Conservation (phyloP, 345 rosid genomes). For the Lumnitzera racemosa region DNA sequence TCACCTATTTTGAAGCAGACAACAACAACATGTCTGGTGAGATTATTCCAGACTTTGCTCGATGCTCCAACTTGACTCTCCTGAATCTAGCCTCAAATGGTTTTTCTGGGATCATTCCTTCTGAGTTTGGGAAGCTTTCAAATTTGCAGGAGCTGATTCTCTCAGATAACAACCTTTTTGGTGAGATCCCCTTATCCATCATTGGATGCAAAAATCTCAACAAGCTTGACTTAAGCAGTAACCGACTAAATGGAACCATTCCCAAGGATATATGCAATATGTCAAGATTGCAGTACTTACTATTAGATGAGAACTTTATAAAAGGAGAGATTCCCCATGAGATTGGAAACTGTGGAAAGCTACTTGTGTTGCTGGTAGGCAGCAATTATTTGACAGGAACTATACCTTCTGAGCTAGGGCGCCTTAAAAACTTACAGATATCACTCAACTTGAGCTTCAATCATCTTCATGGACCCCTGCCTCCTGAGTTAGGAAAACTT, state of each 20-base stretch:
- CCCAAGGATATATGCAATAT: slow-evolving; percentile 55
- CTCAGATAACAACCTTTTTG: slow-evolving; percentile 65
- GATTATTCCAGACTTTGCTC: slow-evolving; percentile 62
- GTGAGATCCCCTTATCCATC: slow-evolving; percentile 70
- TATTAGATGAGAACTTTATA: slow-evolving; percentile 59
- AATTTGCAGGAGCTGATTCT: slow-evolving; percentile 91
- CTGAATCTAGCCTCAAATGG: slow-evolving; percentile 84
- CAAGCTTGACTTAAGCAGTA: slow-evolving; percentile 75
- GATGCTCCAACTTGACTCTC: slow-evolving; percentile 77
- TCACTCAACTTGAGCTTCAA: slow-evolving; percentile 78
- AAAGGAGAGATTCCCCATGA: slow-evolving; percentile 75
- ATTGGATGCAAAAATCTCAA: slow-evolving; percentile 77
- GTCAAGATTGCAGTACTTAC: slow-evolving; percentile 59
- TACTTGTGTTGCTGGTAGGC: slow-evolving; percentile 56
- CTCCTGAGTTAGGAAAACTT: slow-evolving; percentile 67
- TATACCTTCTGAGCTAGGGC: slow-evolving; percentile 67
- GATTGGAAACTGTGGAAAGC: slow-evolving; percentile 59
- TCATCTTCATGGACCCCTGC: slow-evolving; percentile 72
- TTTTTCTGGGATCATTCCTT: slow-evolving; percentile 68
- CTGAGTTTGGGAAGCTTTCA: slow-evolving; percentile 60
- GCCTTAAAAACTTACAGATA: slow-evolving; percentile 60
- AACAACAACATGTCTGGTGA: slow-evolving; percentile 80
- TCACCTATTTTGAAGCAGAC: slow-evolving; percentile 87
- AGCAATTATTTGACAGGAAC: slow-evolving; percentile 75
- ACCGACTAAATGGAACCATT: slow-evolving; percentile 71